Conservation (phyloP, 176 grass and related monocot species). For the Carex kokanica region DNA sequence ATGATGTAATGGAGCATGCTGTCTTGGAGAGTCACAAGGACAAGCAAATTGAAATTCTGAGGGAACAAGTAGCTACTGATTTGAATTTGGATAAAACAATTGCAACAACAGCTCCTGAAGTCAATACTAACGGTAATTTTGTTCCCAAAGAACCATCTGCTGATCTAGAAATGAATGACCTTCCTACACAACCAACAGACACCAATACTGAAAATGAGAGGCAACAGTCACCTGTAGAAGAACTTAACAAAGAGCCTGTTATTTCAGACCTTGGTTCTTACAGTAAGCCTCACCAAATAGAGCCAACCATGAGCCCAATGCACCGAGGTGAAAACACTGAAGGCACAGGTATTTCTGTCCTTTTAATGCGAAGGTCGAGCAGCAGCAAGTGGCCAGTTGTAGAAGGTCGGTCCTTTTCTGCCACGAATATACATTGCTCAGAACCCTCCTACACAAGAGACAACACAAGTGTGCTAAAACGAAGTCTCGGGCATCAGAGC, state of each 20-base stretch:
- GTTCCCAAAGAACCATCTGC: neutral
- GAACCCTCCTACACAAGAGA: constrained; percentile 72
- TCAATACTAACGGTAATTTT: neutral
- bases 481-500: constrained; percentile 55
- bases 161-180: neutral
- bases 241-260: constrained; percentile 28
- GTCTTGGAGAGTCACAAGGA: neutral
- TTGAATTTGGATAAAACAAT: constrained; percentile 18
- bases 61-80: constrained; percentile 4
- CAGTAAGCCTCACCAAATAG: constrained; percentile 42
- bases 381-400: constrained; percentile 58
- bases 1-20: neutral
- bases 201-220: neutral
- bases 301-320: constrained; percentile 13
- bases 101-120: neutral
- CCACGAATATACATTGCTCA: constrained; percentile 52
- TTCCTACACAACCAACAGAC: neutral
- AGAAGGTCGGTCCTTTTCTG: constrained; percentile 44
- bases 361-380: constrained; percentile 58
- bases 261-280: neutral
- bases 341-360: constrained; percentile 58
- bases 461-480: constrained; percentile 55
- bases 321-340: constrained; percentile 43
- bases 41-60: constrained; percentile 10
- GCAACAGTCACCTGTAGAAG: neutral